Conservation (phyloP, 768 basidiomycete genomes). For the Sistotremastrum suecicum region DNA sequence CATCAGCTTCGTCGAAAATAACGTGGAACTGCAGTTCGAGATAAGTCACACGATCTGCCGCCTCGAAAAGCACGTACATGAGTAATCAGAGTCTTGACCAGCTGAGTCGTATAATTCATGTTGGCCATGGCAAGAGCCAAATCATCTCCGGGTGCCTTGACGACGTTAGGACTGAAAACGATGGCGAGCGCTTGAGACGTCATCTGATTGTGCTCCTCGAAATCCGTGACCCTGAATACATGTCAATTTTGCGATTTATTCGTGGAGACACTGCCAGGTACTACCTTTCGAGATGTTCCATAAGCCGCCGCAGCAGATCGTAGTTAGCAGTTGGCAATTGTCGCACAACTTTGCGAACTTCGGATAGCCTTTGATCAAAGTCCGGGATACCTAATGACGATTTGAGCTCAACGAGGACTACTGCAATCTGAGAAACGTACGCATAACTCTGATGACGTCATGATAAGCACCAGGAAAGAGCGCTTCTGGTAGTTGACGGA, state of each 20-base stretch:
- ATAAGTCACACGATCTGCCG: not conserved
- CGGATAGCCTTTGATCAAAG: slow-evolving; percentile 47
- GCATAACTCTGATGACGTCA: slow-evolving; percentile 54
- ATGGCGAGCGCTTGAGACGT: slow-evolving; percentile 74
- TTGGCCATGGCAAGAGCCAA: slow-evolving; percentile 66
- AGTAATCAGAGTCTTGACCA: slow-evolving; percentile 63
- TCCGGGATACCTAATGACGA: slow-evolving; percentile 48
- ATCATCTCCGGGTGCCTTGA: slow-evolving; percentile 67
- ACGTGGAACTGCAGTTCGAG: slow-evolving; percentile 28
- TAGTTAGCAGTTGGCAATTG: slow-evolving; percentile 60
- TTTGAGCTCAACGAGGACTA: slow-evolving; percentile 2
- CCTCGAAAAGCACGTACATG: slow-evolving; percentile 35
- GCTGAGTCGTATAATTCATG: slow-evolving; percentile 63
- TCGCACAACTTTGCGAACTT: slow-evolving; percentile 55
- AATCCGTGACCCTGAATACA: slow-evolving; percentile 59
- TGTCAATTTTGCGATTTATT: not conserved
- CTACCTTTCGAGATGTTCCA: slow-evolving; percentile 70
- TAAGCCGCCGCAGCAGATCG: slow-evolving; percentile 62
- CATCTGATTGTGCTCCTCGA: slow-evolving; percentile 84
- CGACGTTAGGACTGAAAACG: slow-evolving; percentile 71
- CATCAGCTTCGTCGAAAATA: slow-evolving; percentile 60
- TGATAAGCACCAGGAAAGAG: slow-evolving; percentile 61
- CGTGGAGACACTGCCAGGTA: slow-evolving; percentile 14
- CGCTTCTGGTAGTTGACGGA: slow-evolving; percentile 69
- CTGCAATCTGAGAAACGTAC: slow-evolving; percentile 26